Conservation (phyloP, 805 yeast species). For the Zygosaccharomyces bisporus region DNA sequence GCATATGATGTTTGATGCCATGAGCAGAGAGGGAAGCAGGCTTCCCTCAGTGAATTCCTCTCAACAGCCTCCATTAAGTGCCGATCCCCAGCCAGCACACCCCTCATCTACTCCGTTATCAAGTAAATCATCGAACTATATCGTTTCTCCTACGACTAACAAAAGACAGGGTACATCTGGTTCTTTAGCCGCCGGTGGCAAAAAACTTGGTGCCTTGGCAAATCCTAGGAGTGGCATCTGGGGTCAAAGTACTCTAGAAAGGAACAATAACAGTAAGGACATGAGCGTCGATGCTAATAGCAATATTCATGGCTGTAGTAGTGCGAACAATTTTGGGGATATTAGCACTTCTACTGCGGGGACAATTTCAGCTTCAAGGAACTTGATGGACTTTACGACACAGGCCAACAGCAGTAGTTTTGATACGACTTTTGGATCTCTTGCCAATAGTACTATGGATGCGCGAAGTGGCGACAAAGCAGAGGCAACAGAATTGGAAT, state of each 20-base stretch:
- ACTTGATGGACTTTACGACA: constrained; percentile 5
- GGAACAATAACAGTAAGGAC: neutral
- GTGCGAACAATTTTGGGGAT: constrained; percentile 1
- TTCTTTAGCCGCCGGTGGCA: constrained; percentile 9
- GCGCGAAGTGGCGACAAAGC: neutral
- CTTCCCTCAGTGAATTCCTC: constrained; percentile 3
- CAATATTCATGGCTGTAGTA: constrained; percentile 1
- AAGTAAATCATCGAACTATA: constrained; percentile 5
- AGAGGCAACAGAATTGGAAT: constrained; percentile 27
- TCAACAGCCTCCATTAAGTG: constrained; percentile 5
- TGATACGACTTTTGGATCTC: constrained; percentile 8
- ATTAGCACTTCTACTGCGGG: constrained; percentile 9
- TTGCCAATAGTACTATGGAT: constrained; percentile 1
- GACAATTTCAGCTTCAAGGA: constrained; percentile 8
- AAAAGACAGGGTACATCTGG: constrained; percentile 5
- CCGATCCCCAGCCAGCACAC: neutral
- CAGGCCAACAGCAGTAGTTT: constrained; percentile 9
- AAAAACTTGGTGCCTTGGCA: neutral
- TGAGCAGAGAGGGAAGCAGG: constrained; percentile 7
- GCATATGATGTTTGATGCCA: constrained; percentile 4
- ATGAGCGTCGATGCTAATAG: neutral
- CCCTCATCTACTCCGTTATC: neutral
- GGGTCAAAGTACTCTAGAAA: constrained; percentile 4
- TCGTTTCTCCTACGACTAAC: constrained; percentile 7
- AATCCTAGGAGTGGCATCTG: constrained; percentile 4